Percentiles rank a stretch among this genome's conserved stretches.
phyloP scores from a whole-genome alignment of 2,329 filamentous ascomycete genomes.

The Cladosporium cucumerinum region DNA sequence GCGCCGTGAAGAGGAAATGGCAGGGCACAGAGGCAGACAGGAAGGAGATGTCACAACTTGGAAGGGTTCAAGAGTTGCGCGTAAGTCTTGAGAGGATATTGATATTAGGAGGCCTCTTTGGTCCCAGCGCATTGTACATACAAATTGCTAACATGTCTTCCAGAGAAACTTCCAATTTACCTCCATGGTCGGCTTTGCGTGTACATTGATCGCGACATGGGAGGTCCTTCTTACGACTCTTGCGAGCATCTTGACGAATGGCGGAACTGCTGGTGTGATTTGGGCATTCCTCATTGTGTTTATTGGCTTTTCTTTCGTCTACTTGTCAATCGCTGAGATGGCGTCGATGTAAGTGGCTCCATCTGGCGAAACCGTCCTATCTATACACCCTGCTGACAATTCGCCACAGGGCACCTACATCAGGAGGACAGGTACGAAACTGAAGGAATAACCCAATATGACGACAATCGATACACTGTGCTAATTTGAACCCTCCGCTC shows the following conservation, averaged over 20 bases:
- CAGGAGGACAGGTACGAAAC: constrained; percentile 37
- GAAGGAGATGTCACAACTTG: constrained; percentile 25
- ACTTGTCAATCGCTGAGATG: constrained; percentile 47
- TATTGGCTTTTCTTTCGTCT: constrained; percentile 38
- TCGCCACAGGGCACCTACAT: constrained; percentile 39
- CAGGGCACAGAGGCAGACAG: constrained; percentile 24
- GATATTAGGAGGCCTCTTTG: too few relatives aligned
- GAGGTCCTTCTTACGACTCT: constrained; percentile 22
- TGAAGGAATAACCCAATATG: not conserved
- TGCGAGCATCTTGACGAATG: constrained; percentile 17
- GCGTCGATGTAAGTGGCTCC: constrained; percentile 40
- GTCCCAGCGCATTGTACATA: not conserved
- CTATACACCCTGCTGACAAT: not conserved
- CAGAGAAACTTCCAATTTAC: constrained; percentile 30
- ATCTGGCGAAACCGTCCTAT: not conserved
- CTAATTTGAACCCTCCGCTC: not conserved
- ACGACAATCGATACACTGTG: not conserved
- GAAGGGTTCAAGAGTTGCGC: constrained; percentile 23
- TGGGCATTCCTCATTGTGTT: constrained; percentile 35
- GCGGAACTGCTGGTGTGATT: constrained; percentile 35
- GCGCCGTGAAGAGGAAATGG: constrained; percentile 25
- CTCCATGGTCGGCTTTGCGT: constrained; percentile 28
- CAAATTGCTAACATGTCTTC: not conserved
- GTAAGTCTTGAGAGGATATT: constrained; percentile 4
- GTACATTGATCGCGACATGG: constrained; percentile 28